Conservation (phyloP, 768 basidiomycete species). For the Lentinula edodes region DNA sequence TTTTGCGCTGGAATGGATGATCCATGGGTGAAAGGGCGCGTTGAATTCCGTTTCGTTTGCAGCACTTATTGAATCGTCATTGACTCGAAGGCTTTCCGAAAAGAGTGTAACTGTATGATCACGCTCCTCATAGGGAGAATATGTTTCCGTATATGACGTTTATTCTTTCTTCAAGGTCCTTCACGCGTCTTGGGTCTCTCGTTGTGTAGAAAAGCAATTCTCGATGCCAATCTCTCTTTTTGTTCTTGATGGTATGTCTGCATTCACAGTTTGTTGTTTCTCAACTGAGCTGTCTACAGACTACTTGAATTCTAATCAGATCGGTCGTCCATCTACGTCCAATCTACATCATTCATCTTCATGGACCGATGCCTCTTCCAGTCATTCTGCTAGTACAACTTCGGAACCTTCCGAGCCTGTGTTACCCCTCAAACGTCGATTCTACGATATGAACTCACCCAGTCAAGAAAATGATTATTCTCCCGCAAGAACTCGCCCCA, state of each 20-base stretch:
- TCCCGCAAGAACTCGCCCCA: neutral
- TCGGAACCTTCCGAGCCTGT: neutral
- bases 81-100: neutral
- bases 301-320: neutral
- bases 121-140: neutral
- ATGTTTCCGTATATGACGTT: neutral
- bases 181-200: neutral
- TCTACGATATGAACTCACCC: neutral
- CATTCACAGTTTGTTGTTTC: neutral
- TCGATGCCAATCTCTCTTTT: neutral
- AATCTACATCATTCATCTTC: neutral
- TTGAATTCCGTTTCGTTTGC: neutral
- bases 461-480: neutral
- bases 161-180: neutral
- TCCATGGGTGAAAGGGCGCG: conserved; percentile 2
- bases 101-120: conserved; percentile 1
- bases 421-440: neutral
- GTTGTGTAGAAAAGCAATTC: neutral
- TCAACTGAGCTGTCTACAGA: neutral
- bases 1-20: conserved; percentile 2
- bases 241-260: conserved; percentile 3
- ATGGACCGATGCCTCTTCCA: neutral
- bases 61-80: neutral
- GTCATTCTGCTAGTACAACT: neutral
- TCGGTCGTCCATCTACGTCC: too few relatives aligned